Conservation (phyloP, 2,329 filamentous ascomycete genomes). For the Fusarium sp. region DNA sequence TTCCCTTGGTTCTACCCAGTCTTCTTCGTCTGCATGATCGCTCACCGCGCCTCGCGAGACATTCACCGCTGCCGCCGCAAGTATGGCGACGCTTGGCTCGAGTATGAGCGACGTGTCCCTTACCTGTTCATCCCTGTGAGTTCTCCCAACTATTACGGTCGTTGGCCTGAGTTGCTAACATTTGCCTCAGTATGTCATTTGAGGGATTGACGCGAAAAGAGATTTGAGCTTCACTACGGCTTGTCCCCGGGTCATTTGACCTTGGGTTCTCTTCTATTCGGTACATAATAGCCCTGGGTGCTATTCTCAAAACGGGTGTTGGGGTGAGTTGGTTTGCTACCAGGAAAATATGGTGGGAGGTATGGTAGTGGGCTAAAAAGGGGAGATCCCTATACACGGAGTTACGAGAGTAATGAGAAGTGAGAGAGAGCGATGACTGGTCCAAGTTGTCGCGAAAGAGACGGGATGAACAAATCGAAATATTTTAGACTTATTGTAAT, state of each 20-base stretch:
- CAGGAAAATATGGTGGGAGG: neutral
- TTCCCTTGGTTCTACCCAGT: constrained; percentile 94
- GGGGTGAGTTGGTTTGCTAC: constrained; percentile 1
- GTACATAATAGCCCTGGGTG: constrained; percentile 5
- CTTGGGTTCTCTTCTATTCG: constrained; percentile 10
- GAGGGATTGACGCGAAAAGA: constrained; percentile 35
- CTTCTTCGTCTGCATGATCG: constrained; percentile 88
- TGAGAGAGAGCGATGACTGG: neutral
- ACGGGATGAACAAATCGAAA: neutral
- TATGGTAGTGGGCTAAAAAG: constrained; percentile 11
- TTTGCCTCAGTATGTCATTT: constrained; percentile 59
- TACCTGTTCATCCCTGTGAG: constrained; percentile 85
- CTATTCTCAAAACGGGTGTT: constrained; percentile 1
- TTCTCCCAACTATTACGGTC: neutral
- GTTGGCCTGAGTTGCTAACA: constrained; percentile 31
- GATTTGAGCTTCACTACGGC: neutral
- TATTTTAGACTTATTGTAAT: constrained; percentile 27
- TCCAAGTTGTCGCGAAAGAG: constrained; percentile 6
- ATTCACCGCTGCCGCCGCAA: constrained; percentile 83
- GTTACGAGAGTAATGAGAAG: constrained; percentile 32
- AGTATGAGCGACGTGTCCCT: constrained; percentile 85
- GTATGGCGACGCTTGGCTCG: constrained; percentile 86
- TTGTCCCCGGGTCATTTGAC: neutral
- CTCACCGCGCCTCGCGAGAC: constrained; percentile 83
- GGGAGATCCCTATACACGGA: constrained; percentile 20